Conservation (phyloP, 768 basidiomycete genomes). For the Daedalea quercina region DNA sequence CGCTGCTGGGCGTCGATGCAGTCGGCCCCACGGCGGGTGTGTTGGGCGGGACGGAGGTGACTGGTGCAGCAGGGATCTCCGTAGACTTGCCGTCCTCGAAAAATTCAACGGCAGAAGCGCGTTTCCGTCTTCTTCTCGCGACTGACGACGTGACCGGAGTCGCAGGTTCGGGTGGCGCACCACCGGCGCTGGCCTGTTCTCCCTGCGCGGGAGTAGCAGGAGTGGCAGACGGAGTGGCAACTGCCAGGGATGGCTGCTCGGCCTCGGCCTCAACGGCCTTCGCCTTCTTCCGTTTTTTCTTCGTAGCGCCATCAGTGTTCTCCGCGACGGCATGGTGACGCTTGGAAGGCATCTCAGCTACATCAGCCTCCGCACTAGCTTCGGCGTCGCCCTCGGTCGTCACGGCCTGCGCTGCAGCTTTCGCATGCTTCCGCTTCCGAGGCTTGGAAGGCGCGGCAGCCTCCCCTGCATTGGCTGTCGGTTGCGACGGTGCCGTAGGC, state of each 20-base stretch:
- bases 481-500: not conserved
- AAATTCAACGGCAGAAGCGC: constrained; percentile 21
- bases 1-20: constrained; percentile 11
- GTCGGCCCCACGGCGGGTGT: constrained; percentile 18
- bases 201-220: not conserved
- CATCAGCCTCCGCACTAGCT: too few relatives aligned
- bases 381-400: too few relatives aligned
- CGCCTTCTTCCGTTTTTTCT: not conserved
- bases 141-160: constrained; percentile 12
- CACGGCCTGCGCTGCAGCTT: too few relatives aligned
- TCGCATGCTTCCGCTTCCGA: not conserved
- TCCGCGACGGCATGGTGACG: too few relatives aligned
- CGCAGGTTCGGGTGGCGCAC: not conserved
- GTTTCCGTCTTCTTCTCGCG: constrained; percentile 12
- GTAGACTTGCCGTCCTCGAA: constrained; percentile 12
- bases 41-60: constrained; percentile 12
- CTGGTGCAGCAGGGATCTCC: constrained; percentile 3
- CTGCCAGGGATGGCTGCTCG: not conserved
- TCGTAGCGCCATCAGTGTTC: not conserved
- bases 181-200: not conserved
- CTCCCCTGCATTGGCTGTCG: constrained; percentile 3
- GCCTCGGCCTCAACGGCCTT: not conserved
- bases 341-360: too few relatives aligned
- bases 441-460: not conserved
- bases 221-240: not conserved